Conservation (phyloP, 805 yeast species). For the Hanseniaspora pseudoguilliermondii region DNA sequence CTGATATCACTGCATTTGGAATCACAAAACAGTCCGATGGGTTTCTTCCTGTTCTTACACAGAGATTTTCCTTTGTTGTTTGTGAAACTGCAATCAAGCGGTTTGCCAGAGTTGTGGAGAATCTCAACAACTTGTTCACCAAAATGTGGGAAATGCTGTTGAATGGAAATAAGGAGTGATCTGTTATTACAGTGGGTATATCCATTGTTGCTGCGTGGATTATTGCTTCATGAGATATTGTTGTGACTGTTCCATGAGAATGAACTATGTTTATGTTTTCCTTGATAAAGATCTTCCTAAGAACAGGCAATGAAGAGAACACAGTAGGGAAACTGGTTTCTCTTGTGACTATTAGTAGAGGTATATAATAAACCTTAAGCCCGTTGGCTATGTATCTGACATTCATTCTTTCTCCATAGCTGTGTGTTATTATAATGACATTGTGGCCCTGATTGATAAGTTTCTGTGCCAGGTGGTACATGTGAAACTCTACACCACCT, state of each 20-base stretch:
- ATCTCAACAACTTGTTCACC: constrained; percentile 75
- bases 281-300: constrained; percentile 72
- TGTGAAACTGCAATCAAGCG: constrained; percentile 94
- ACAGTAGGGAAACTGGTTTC: constrained; percentile 82
- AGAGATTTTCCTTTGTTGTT: constrained; percentile 92
- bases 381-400: constrained; percentile 79
- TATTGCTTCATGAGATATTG: constrained; percentile 78
- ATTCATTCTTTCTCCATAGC: constrained; percentile 72
- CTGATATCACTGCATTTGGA: constrained; percentile 87
- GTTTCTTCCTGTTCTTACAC: constrained; percentile 68
- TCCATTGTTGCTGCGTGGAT: constrained; percentile 93
- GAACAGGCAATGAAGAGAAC: constrained; percentile 71
- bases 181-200: constrained; percentile 79
- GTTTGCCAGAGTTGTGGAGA: constrained; percentile 73
- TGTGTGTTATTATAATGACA: constrained; percentile 78
- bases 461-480: constrained; percentile 78
- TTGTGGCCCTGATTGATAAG: constrained; percentile 71
- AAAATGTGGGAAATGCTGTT: constrained; percentile 70
- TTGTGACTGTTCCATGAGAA: constrained; percentile 85
- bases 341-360: constrained; percentile 66
- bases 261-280: constrained; percentile 83
- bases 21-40: constrained; percentile 75
- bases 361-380: constrained; percentile 81
- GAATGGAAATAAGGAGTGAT: constrained; percentile 91
- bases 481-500: constrained; percentile 95